These are phyloP conservation scores for Scalesia atractyloides DNA, from an alignment of 129 eudicot species.

Conservation along the genomic window DNA sequence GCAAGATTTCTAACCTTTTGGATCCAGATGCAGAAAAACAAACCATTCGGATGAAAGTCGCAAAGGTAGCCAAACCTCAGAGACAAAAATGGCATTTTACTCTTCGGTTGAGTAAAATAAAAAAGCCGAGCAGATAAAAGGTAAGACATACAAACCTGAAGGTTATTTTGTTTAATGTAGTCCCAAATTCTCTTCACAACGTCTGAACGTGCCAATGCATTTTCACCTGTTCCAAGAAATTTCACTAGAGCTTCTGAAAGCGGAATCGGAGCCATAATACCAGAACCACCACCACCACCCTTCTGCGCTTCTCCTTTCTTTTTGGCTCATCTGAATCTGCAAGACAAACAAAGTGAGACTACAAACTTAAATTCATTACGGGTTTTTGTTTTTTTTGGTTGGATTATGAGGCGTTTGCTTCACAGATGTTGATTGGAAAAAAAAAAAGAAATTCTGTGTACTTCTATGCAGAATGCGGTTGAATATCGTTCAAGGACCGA, in stretches of 20 bases:
- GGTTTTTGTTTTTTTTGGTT: slow-evolving; percentile 2
- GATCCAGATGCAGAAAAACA: no score
- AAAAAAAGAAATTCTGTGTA: neutral
- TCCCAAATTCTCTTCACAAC: slow-evolving; percentile 82
- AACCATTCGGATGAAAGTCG: no score
- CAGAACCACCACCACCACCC: slow-evolving; percentile 48
- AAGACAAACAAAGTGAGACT: neutral
- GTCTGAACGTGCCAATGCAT: slow-evolving; percentile 62
- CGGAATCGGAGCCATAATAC: slow-evolving; percentile 55
- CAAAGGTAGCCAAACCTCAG: no score
- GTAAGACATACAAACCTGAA: slow-evolving; percentile 61
- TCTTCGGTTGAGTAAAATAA: neutral
- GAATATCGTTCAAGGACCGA: no score
- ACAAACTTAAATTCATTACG: neutral
- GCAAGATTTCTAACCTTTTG: no score
- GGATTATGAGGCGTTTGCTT: neutral
- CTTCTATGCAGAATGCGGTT: neutral
- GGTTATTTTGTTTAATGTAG: slow-evolving; percentile 75
- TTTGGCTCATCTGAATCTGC: slow-evolving; percentile 65
- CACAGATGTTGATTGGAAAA: slow-evolving; percentile 1
- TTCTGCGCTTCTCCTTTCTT: slow-evolving; percentile 67
- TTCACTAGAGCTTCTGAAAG: slow-evolving; percentile 77
- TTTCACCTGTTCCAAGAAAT: slow-evolving; percentile 93
- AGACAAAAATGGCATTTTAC: no score
- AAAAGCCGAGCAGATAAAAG: neutral